Evolutionary conservation across 352 stramenopile genomes (phyloP).

Genomic region (Globisporangium carolinianum): DNA sequence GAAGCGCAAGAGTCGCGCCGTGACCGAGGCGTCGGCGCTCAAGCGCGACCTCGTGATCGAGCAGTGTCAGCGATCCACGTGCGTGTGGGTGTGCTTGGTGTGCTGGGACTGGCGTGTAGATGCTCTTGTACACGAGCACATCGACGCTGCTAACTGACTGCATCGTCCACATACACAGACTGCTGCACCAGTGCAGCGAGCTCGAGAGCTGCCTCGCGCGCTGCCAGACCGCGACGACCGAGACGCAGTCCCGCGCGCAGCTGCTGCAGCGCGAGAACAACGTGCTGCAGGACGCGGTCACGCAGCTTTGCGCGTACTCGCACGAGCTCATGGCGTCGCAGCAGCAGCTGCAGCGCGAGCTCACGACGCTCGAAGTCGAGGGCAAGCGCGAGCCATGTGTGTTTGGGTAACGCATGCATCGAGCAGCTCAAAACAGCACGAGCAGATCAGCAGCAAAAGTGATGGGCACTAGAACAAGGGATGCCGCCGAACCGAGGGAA

Average conservation of each 20-base stretch:
- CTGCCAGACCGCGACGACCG: constrained; percentile 25
- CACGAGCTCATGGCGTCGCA: constrained; percentile 39
- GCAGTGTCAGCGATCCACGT: constrained; percentile 51
- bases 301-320: constrained; percentile 49
- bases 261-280: constrained; percentile 42
- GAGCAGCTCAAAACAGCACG: too few relatives aligned
- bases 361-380: constrained; percentile 40
- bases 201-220: constrained; percentile 42
- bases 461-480: too few relatives aligned
- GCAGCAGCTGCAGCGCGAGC: constrained; percentile 34
- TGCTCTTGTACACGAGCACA: too few relatives aligned
- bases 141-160: too few relatives aligned
- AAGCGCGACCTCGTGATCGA: constrained; percentile 53
- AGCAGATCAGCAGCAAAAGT: background rate
- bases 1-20: constrained; percentile 27
- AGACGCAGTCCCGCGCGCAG: constrained; percentile 27
- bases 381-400: constrained; percentile 28
- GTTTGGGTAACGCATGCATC: constrained; percentile 22
- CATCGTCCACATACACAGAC: constrained; percentile 12
- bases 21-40: constrained; percentile 24
- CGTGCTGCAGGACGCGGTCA: constrained; percentile 35
- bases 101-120: too few relatives aligned
- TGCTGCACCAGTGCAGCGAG: constrained; percentile 42
- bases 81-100: constrained; percentile 6
- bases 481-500: too few relatives aligned